Base-by-base conservation (phyloP, 179 eudicot genomes). In the Drosera spatulata region DNA sequence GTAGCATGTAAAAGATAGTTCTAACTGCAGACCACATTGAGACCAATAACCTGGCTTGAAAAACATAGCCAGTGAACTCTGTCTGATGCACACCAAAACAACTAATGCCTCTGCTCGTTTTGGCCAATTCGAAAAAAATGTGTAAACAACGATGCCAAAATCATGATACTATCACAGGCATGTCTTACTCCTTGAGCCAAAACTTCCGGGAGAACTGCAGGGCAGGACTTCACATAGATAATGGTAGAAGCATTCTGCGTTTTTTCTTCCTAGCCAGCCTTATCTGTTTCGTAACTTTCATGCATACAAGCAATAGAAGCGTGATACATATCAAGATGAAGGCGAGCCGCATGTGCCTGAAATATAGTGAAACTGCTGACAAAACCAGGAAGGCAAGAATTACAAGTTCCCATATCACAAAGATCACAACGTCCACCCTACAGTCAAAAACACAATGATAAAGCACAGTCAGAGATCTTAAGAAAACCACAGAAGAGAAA, bases 231-330 rank as follows among this genome's bases (percentile, higher is more conserved):
- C 80, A 91, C 96, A 91, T 91, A 13, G 98, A 91, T 58, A 91
- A 69, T 15, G 98, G 98, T 62, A 91, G 91, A 79, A 91, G 98
- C 98, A 91, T 91, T 77, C 98, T 88, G 60, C 96, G 81, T 71
- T 85, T 82, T 84, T 80, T 91, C 83, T 91, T 91, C 77, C 91
- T 76, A 46, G 88, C 85, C 81, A 80, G 63, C 73, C 91, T 84
- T 72, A 88, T 71, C 85, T 88, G 86, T 86, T 91, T 91, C 53
- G 96, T 71, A 53, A 91, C 64, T 79, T 80, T 91, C 98, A 91
- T 91, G 80, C 84, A 82, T 61, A 82, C 58, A 68, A 88, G 83
- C 71, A 91, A 69, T 60, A 88, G 70, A 74, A 85, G 58, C 55
- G 95, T 80, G 59, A 78, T 65, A 58, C 84, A 85, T 63, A 84